phyloP scores from a whole-genome alignment of 1,139 yeast genomes.

The Yamadazyma mexicana region DNA sequence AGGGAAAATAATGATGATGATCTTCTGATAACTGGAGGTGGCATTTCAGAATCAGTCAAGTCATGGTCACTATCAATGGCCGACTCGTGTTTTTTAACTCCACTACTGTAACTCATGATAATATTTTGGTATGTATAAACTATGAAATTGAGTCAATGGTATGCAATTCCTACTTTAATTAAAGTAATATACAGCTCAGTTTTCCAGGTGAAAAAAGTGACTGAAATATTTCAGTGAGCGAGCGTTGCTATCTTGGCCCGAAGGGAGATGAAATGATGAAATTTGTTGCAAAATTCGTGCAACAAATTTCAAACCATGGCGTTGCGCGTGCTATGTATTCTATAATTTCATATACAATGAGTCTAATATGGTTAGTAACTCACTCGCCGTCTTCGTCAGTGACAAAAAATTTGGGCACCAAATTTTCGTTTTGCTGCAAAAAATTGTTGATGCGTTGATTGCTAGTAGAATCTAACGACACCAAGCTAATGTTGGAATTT shows the following conservation, averaged over 20 bases:
- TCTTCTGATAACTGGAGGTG: slow-evolving; percentile 37
- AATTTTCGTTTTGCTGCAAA: slow-evolving; percentile 16
- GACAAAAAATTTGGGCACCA: slow-evolving; percentile 17
- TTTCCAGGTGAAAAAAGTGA: neutral
- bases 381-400: slow-evolving; percentile 15
- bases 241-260: neutral
- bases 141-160: no score
- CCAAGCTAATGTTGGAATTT: slow-evolving; percentile 9
- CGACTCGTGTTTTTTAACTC: slow-evolving; percentile 24
- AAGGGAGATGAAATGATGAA: no score
- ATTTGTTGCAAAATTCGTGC: no score
- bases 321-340: no score
- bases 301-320: no score
- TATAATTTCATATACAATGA: no score
- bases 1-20: slow-evolving; percentile 45
- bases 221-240: neutral
- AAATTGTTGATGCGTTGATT: slow-evolving; percentile 15
- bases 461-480: slow-evolving; percentile 11
- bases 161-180: neutral
- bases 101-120: slow-evolving; percentile 12
- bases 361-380: neutral
- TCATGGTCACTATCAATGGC: slow-evolving; percentile 41
- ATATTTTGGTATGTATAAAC: no score
- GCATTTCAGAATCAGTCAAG: slow-evolving; percentile 18
- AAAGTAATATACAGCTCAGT: neutral